phyloP scores from a whole-genome alignment of 768 basidiomycete genomes.

The Artomyces pyxidatus region DNA sequence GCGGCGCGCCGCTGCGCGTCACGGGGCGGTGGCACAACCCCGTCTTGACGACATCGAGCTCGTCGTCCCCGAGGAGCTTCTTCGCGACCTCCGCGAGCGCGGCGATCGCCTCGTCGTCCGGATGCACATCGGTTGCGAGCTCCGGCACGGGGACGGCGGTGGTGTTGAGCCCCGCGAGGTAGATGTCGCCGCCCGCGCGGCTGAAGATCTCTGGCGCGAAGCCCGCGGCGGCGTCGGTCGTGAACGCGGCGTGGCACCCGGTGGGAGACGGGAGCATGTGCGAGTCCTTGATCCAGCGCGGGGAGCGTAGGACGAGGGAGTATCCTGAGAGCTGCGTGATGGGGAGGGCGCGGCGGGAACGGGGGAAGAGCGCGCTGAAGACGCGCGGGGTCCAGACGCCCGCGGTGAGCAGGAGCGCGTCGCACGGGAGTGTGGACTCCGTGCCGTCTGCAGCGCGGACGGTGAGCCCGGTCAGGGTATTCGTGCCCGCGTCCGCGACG shows the following conservation, averaged over 20 bases:
- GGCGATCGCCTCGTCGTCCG: conserved; percentile 6
- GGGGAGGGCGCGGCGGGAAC: conserved; percentile 20
- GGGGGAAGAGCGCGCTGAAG: conserved; percentile 24
- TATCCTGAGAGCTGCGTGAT: conserved; percentile 24
- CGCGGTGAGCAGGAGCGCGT: conserved; percentile 27
- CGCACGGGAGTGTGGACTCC: conserved; percentile 20
- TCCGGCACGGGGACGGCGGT: conserved; percentile 18
- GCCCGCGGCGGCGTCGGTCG: conserved; percentile 18
- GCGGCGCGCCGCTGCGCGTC: conserved; percentile 22
- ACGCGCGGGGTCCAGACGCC: conserved; percentile 30
- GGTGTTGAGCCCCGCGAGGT: conserved; percentile 26
- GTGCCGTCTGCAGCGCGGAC: conserved; percentile 4
- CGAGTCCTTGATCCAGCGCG: conserved; percentile 15
- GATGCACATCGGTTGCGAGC: conserved; percentile 16
- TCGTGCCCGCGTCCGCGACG: conserved; percentile 17
- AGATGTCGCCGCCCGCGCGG: conserved; percentile 23
- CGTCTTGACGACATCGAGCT: conserved; percentile 18
- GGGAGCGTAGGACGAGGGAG: conserved; percentile 21
- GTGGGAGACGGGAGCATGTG: background rate
- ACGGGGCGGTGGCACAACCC: conserved; percentile 31
- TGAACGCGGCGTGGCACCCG: conserved; percentile 26
- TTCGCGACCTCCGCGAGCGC: conserved; percentile 9
- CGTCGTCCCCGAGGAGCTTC: conserved; percentile 13
- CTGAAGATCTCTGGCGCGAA: conserved; percentile 28
- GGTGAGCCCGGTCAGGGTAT: conserved; percentile 1